Conservation (phyloP, 306 rosid species). For the Castanea mollissima region DNA sequence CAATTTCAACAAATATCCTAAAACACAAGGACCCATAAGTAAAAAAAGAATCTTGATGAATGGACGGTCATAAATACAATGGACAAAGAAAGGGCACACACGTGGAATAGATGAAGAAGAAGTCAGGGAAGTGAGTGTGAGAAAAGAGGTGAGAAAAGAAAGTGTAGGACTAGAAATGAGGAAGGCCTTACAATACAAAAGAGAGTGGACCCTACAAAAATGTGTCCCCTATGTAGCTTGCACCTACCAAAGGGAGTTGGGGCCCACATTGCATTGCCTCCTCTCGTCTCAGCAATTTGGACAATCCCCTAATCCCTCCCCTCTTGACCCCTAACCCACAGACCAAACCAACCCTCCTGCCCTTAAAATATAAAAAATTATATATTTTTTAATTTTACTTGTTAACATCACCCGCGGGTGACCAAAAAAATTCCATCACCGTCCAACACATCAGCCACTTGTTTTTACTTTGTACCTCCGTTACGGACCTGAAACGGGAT, state of each 20-base stretch:
- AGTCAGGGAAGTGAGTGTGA: no score
- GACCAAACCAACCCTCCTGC: slow-evolving; percentile 22
- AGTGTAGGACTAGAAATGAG: background rate
- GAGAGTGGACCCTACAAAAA: slow-evolving; percentile 30
- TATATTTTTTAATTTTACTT: background rate
- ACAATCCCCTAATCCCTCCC: slow-evolving; percentile 11
- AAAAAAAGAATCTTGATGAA: no score
- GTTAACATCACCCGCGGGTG: background rate
- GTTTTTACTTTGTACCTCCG: background rate
- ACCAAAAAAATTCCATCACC: background rate
- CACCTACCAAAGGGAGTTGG: slow-evolving; percentile 29
- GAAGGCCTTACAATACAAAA: background rate
- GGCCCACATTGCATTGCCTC: slow-evolving; percentile 38
- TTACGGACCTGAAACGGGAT: slow-evolving; percentile 27
- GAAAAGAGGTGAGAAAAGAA: no score
- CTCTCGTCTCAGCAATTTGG: slow-evolving; percentile 39
- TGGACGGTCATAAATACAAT: no score
- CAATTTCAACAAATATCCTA: no score
- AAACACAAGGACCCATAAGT: no score
- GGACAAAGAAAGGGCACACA: no score
- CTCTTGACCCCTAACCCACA: slow-evolving; percentile 47
- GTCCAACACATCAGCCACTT: background rate
- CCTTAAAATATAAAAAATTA: background rate
- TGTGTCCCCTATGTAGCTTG: slow-evolving; percentile 32
- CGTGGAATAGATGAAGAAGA: no score